Evolutionary conservation across 352 stramenopile genomes (phyloP).

Genomic region (Pythium grandisporangium): DNA sequence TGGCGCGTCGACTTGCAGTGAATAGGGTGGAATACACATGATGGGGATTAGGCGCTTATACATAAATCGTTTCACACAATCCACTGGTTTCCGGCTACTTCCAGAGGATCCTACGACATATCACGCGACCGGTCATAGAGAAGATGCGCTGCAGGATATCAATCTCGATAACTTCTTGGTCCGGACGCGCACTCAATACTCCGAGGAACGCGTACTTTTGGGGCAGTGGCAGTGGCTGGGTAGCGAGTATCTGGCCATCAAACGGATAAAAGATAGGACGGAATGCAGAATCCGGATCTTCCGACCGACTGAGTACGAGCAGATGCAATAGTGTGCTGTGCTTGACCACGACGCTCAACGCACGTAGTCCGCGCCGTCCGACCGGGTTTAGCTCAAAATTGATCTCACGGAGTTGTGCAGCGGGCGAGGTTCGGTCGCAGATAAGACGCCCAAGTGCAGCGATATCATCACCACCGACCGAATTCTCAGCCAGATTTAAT

Average conservation of each 20-base stretch:
- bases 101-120: slow-evolving; percentile 25
- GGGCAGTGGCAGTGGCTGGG: slow-evolving; percentile 7
- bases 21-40: too few relatives aligned
- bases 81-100: slow-evolving; percentile 13
- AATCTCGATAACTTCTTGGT: slow-evolving; percentile 12
- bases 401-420: slow-evolving; percentile 14
- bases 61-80: too few relatives aligned
- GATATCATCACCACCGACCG: slow-evolving; percentile 17
- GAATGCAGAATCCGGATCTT: slow-evolving; percentile 11
- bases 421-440: slow-evolving; percentile 1
- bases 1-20: too few relatives aligned
- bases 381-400: slow-evolving; percentile 31
- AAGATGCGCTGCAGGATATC: slow-evolving; percentile 22
- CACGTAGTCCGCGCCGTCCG: slow-evolving; percentile 8
- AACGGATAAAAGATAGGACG: slow-evolving; percentile 12
- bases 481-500: slow-evolving; percentile 29
- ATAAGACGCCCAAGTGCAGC: slow-evolving; percentile 18
- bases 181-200: slow-evolving; percentile 1
- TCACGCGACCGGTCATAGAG: slow-evolving; percentile 9
- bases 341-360: slow-evolving; percentile 5
- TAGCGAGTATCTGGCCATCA: slow-evolving; percentile 15
- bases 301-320: slow-evolving; percentile 16
- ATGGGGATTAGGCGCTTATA: too few relatives aligned
- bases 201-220: slow-evolving; percentile 19
- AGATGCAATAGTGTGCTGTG: slow-evolving; percentile 16